Evolutionary conservation across 2,329 filamentous ascomycete genomes (phyloP).

Genomic region (Bipolaris cookei): DNA sequence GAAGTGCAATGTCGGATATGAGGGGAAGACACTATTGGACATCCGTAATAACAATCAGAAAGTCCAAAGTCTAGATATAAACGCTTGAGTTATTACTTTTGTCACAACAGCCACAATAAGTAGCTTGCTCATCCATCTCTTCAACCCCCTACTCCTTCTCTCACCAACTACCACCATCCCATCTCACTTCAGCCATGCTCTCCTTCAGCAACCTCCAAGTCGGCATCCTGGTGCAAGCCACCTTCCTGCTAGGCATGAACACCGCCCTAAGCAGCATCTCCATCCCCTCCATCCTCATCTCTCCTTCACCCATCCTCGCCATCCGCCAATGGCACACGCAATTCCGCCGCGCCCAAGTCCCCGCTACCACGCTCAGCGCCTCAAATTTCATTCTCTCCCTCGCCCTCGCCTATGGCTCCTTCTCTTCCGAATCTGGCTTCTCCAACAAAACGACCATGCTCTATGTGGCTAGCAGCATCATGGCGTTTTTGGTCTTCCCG

Average conservation of each 20-base stretch:
- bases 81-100: neutral
- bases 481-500: constrained; percentile 6
- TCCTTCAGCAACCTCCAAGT: constrained; percentile 3
- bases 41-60: neutral
- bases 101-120: neutral
- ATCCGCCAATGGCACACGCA: constrained; percentile 7
- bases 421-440: neutral
- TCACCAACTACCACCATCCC: neutral
- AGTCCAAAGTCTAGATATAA: neutral
- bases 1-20: neutral
- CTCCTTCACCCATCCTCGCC: constrained; percentile 1
- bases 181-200: neutral
- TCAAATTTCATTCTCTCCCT: neutral
- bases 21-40: neutral
- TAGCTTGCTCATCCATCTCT: neutral
- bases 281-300: neutral
- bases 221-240: constrained; percentile 2
- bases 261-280: constrained; percentile 1
- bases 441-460: neutral
- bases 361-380: neutral
- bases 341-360: constrained; percentile 1
- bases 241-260: constrained; percentile 5
- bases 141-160: neutral
- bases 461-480: neutral
- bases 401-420: neutral